Conservation (phyloP, 495 filamentous ascomycete genomes). For the Bacidia rubella region DNA sequence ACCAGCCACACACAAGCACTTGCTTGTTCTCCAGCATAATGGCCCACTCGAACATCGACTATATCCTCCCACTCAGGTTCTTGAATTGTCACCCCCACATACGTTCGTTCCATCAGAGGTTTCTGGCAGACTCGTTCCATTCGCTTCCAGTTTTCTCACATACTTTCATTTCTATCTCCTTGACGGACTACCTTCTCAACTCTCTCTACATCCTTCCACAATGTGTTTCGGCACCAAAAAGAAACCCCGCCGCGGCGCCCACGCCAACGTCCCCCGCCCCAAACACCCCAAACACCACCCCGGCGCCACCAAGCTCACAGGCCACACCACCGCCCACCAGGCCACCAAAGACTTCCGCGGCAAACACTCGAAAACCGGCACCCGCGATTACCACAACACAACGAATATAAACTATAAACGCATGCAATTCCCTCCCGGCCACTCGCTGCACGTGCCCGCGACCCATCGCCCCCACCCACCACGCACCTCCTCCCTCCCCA, state of each 20-base stretch:
- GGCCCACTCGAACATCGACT: neutral
- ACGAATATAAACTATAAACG: neutral
- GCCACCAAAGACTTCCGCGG: neutral
- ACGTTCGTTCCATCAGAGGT: neutral
- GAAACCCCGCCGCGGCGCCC: neutral
- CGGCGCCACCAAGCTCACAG: neutral
- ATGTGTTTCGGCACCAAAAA: constrained; percentile 1
- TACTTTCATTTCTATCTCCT: neutral
- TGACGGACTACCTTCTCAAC: neutral
- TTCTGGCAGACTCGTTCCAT: neutral
- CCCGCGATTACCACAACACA: neutral
- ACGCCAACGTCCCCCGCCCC: neutral
- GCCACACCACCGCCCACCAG: neutral
- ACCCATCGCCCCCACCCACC: too few relatives aligned
- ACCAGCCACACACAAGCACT: neutral
- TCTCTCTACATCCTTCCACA: neutral
- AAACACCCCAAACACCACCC: neutral
- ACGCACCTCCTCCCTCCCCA: too few relatives aligned
- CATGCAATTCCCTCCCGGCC: neutral
- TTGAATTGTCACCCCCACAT: neutral
- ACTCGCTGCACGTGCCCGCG: too few relatives aligned
- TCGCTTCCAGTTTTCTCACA: neutral
- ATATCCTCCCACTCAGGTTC: neutral
- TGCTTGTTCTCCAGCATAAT: neutral
- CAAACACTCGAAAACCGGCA: neutral